Conservation (phyloP, 2,329 filamentous ascomycete genomes). For the Cadophora malorum region DNA sequence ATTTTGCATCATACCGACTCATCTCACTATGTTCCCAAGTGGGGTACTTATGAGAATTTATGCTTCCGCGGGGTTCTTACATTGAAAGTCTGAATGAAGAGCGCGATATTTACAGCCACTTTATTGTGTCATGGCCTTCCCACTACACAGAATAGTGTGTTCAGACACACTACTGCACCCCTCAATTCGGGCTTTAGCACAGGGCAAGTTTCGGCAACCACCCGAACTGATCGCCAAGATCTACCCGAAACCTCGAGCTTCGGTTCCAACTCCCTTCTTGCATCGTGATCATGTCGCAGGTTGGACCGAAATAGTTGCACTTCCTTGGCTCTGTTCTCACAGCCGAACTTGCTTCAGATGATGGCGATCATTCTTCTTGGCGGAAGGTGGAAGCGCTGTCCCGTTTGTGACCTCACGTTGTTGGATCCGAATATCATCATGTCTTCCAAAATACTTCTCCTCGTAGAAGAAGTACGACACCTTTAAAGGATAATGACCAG, state of each 20-base stretch:
- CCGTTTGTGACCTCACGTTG: background rate
- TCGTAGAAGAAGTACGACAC: background rate
- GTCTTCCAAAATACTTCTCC: background rate
- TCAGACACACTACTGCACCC: background rate
- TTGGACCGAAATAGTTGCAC: background rate
- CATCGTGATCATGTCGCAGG: slow-evolving; percentile 3
- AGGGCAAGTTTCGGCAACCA: slow-evolving; percentile 4
- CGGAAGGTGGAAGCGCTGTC: slow-evolving; percentile 13
- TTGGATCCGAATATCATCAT: background rate
- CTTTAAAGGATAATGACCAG: background rate
- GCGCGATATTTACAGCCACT: background rate
- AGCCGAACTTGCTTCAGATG: slow-evolving; percentile 17
- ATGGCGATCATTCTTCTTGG: slow-evolving; percentile 12
- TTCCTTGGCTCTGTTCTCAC: background rate
- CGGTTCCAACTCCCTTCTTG: slow-evolving; percentile 4
- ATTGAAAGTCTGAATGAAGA: background rate
- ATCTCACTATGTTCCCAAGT: background rate
- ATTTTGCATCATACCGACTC: background rate
- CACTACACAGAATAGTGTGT: background rate
- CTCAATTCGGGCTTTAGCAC: background rate
- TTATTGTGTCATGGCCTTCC: background rate
- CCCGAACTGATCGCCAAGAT: slow-evolving; percentile 11
- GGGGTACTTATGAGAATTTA: background rate
- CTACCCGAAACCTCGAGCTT: background rate
- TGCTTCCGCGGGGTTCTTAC: too few relatives aligned